Base-by-base conservation (phyloP, 1,284 basidiomycete species). In the Grifola frondosa region DNA sequence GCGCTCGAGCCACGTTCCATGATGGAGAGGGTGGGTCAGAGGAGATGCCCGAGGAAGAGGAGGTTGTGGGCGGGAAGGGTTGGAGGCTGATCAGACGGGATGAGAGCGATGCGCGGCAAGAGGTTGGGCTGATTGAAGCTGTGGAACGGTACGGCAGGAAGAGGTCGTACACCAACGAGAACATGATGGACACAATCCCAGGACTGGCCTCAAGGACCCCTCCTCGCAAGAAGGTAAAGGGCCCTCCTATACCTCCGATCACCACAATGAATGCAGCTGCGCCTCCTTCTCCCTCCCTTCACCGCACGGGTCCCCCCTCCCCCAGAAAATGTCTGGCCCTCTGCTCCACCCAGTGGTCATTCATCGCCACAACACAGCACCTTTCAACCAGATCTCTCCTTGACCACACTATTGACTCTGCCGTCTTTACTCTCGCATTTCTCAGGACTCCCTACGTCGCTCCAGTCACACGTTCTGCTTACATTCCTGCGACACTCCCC, bases 381-480 rank as follows among this genome's bases (percentile, higher is more conserved):
- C 89, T 65, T 91, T 30, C 86, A 90, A 58, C 86, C 89, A 6
- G 88, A 91, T 65, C 62, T 87, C 31, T 75, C 85, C 22, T 67
- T 93, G 23, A 82, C 86, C 13, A 84, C 88, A 0, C 77, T 94
- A 31, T 67, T 93, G 45, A 82, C 91, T 0, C 74, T 94, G 5
- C 90, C 90, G 5, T 77, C 81, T 5, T 70, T 94, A 32, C 74
- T 92, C 13, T 68, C 76, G 6, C 86, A 91, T 53, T 94, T 89
- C 64, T 77, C 77, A 20, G 73, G 65, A 46, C 72, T 93, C 24
- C 88, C 90, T 2, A 70, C 81, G 6, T 71, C 78, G 8, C 66
- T 93, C 21, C 91, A 94, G 68, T 89, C 89, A 1, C 89, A 93
- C 62, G 80, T 92, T 54, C 76, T 94, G 36, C 79, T 93, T 47